Percentiles rank a stretch among this genome's conserved stretches.
Conservation (phyloP, 1,139 yeast genomes). For the Diutina sp. region DNA sequence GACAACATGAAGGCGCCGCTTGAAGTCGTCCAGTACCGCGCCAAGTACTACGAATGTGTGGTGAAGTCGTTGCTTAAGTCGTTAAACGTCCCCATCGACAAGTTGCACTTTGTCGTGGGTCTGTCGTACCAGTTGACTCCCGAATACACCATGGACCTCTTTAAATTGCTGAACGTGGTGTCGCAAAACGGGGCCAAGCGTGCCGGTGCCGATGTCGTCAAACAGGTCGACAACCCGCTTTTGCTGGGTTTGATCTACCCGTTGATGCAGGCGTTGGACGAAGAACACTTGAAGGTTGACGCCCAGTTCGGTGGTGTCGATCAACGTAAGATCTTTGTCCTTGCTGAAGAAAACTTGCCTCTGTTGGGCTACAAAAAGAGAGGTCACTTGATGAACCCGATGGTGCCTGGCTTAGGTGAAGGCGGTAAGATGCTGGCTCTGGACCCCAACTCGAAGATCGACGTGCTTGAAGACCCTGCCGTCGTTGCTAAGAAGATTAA, state of each 20-base stretch:
- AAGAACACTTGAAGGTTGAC: constrained; percentile 78
- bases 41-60: constrained; percentile 72
- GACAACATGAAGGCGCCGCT: constrained; percentile 98
- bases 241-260: constrained; percentile 94
- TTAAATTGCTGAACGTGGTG: constrained; percentile 68
- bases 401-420: constrained; percentile 96
- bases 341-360: constrained; percentile 91
- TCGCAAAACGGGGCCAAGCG: constrained; percentile 95
- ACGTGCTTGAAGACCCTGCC: constrained; percentile 80
- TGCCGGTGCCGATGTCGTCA: constrained; percentile 99
- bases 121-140: constrained; percentile 73
- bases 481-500: constrained; percentile 79
- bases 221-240: constrained; percentile 90
- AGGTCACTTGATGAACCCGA: constrained; percentile 96
- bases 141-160: constrained; percentile 79
- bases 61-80: constrained; percentile 77
- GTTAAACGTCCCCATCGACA: constrained; percentile 85
- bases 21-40: constrained; percentile 82
- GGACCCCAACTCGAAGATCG: constrained; percentile 96
- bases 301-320: constrained; percentile 98
- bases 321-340: constrained; percentile 93
- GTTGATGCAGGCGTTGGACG: constrained; percentile 97
- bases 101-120: constrained; percentile 73
- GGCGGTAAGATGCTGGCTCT: constrained; percentile 99
- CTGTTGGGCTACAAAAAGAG: constrained; percentile 88